Evolutionary conservation across 192 early-diverging fungal genomes (phyloP), one percentile per base, ranked within the genome.

Genomic region (Umbelopsis ramanniana): DNA sequence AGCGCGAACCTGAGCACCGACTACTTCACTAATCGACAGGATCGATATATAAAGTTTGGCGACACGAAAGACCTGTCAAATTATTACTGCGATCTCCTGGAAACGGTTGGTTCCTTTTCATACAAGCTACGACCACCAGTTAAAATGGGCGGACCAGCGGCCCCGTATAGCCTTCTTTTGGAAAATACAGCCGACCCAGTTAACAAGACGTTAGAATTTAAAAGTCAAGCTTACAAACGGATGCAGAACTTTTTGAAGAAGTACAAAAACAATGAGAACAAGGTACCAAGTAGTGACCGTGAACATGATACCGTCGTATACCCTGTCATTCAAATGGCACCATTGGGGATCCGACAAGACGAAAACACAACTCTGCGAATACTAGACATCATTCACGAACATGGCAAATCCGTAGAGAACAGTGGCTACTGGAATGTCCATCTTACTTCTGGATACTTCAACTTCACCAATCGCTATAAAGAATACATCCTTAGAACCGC

Each of bases 11-110:
- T 98, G 68, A 95, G 89, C 78, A 85, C 83, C 17, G 96, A 99
- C 74, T 99, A 99, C 78, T 99, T 99, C 84, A 90, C 88, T 17
- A 89, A 94, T 82, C 87, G 97, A 9, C 98, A 99, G 79, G 98
- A 99, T 82, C 90, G 98, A 23, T 98, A 97, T 66, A 86, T 98
- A 57, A 72, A 83, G 69, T 91, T 98, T 71, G 60, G 82, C 0
- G 78, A 89, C 35, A 72, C 78, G 3, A 66, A 67, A 37, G 74
- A 77, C 1, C 52, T 99, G 21, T 84, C 88, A 0, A 73, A 85
- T 21, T 96, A 96, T 74, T 97, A 91, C 80, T 74, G 52, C 14
- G 84, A 88, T 23, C 82, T 99, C 29, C 79, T 95, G 4, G 46
- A 84, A 6, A 75, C 85, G 0, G 85, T 97, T 2, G 80, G 83